A percentile compares a stretch with the other conserved stretches of the same genome.
Conservation (phyloP, 2,329 filamentous ascomycete species). For the Leptosphaerulina australis region DNA sequence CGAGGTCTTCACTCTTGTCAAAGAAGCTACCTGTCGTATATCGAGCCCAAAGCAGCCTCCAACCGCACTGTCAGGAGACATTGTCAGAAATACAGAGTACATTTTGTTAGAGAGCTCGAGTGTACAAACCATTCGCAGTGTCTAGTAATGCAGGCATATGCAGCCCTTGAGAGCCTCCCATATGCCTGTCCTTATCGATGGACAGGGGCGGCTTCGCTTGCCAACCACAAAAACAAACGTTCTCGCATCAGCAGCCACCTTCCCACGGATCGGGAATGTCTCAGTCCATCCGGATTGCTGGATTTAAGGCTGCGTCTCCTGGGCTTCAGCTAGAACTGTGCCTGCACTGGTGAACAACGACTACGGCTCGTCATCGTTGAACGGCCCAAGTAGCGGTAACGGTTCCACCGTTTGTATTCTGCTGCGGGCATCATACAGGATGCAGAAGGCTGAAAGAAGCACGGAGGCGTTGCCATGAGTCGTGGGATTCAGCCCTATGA, state of each 20-base stretch:
- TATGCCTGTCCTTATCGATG: slow-evolving; percentile 6
- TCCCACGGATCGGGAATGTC: slow-evolving; percentile 17
- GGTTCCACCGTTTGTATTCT: slow-evolving; percentile 9
- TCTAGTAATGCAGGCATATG: slow-evolving; percentile 11
- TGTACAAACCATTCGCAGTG: not conserved
- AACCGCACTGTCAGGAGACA: no score
- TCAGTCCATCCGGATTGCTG: slow-evolving; percentile 11
- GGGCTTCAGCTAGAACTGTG: slow-evolving; percentile 6
- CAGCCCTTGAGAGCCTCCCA: slow-evolving; percentile 3
- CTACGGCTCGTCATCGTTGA: slow-evolving; percentile 14
- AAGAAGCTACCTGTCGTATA: no score
- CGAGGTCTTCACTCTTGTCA: not conserved
- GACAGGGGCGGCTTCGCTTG: slow-evolving; percentile 3
- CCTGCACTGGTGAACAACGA: slow-evolving; percentile 22
- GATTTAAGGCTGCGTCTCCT: slow-evolving; percentile 12
- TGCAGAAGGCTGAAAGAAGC: slow-evolving; percentile 4
- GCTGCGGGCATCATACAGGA: slow-evolving; percentile 14
- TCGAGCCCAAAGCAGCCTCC: not conserved
- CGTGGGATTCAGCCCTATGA: slow-evolving; percentile 35
- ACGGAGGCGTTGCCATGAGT: slow-evolving; percentile 19
- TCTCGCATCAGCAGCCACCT: slow-evolving; percentile 15
- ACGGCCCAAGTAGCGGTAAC: slow-evolving; percentile 25
- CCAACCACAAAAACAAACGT: slow-evolving; percentile 7
- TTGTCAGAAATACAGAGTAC: no score
- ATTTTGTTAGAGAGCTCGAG: not conserved